Evolutionary conservation across 176 grass and related monocot genomes (phyloP).

Genomic region (Bonia amplexicaulis): DNA sequence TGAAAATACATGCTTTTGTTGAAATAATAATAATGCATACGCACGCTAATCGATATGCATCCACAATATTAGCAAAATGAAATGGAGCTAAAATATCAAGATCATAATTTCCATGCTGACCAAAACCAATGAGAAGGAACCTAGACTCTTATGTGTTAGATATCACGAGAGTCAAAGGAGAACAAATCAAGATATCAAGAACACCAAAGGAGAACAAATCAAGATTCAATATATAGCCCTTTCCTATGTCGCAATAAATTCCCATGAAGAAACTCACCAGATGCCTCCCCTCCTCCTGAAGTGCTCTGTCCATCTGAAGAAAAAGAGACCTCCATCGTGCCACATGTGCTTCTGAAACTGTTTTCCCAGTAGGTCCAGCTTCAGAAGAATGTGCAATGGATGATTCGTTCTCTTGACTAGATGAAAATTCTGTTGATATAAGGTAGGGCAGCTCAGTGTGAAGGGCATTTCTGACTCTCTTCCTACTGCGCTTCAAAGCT

Average conservation of each 20-base stretch:
- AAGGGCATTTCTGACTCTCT: constrained; percentile 76
- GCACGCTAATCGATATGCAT: not conserved
- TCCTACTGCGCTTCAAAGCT: constrained; percentile 75
- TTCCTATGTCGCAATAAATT: not conserved
- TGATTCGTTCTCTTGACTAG: constrained; percentile 59
- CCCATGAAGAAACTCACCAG: constrained; percentile 52
- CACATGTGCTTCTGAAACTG: constrained; percentile 64
- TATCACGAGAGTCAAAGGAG: not conserved
- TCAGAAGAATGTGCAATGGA: constrained; percentile 35
- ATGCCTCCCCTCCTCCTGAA: constrained; percentile 76
- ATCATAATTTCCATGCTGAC: not conserved
- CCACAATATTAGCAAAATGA: not conserved
- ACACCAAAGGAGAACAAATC: not conserved
- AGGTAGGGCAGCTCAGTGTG: constrained; percentile 81
- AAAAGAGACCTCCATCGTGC: constrained; percentile 84
- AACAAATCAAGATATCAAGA: not conserved
- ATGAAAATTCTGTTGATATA: constrained; percentile 68
- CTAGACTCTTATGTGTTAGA: not conserved
- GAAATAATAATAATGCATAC: not conserved
- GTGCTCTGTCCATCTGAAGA: constrained; percentile 76
- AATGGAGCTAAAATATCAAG: not conserved
- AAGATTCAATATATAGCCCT: not conserved
- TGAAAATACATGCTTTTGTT: not conserved
- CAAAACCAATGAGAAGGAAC: not conserved
- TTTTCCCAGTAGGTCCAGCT: constrained; percentile 29